Percentiles rank a stretch among this genome's conserved stretches.
Evolutionary conservation across 331 rosid species (phyloP).

Genomic region (Rosa hybrid): DNA sequence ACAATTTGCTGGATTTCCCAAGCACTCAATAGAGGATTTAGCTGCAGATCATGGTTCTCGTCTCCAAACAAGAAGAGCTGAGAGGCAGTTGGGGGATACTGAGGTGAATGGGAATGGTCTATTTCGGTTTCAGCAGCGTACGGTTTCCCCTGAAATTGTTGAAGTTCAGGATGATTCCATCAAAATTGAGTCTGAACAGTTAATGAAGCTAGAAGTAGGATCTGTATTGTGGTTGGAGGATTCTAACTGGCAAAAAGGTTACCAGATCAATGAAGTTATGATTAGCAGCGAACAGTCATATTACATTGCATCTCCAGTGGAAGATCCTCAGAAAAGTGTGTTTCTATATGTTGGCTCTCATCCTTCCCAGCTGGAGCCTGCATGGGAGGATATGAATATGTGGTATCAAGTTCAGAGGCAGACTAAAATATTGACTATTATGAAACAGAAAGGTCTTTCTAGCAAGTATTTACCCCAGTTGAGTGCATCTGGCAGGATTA

Average conservation of each 20-base stretch:
- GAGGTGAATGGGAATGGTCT: slow-evolving; percentile 72
- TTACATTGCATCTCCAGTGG: slow-evolving; percentile 75
- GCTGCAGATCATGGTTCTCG: slow-evolving; percentile 98
- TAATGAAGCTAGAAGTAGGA: slow-evolving; percentile 82
- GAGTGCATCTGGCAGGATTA: slow-evolving; percentile 89
- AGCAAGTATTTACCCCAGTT: slow-evolving; percentile 83
- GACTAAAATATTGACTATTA: slow-evolving; percentile 78
- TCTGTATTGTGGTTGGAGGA: slow-evolving; percentile 85
- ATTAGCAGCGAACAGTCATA: slow-evolving; percentile 56
- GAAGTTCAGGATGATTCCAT: slow-evolving; percentile 83
- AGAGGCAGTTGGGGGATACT: slow-evolving; percentile 77
- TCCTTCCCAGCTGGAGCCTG: slow-evolving; percentile 88
- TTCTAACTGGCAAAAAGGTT: slow-evolving; percentile 81
- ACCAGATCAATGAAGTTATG: slow-evolving; percentile 69
- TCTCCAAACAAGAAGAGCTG: slow-evolving; percentile 83
- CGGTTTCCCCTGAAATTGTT: slow-evolving; percentile 87
- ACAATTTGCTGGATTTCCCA: slow-evolving; percentile 88
- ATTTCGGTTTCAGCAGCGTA: slow-evolving; percentile 64
- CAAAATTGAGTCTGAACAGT: slow-evolving; percentile 62
- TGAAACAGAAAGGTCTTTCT: slow-evolving; percentile 88
- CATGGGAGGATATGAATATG: slow-evolving; percentile 96
- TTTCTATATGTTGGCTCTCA: slow-evolving; percentile 87
- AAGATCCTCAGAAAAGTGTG: slow-evolving; percentile 71
- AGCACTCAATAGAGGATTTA: slow-evolving; percentile 86
- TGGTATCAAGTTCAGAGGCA: slow-evolving; percentile 99